Evolutionary conservation across 768 basidiomycete genomes (phyloP).

Genomic region (Galerina marginata): DNA sequence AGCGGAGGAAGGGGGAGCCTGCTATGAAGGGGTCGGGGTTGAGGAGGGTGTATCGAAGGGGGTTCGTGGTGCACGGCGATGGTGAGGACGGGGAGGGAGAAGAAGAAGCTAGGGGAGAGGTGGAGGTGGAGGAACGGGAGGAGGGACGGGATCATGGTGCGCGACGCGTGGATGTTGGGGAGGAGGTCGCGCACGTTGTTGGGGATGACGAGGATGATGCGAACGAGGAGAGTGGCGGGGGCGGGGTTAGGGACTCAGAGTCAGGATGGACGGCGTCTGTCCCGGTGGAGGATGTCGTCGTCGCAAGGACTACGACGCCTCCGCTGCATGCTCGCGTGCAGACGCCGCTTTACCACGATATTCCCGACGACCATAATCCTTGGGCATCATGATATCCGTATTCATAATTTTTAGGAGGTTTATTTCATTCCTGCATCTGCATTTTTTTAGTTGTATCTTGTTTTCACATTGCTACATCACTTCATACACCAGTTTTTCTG

Average conservation of each 20-base stretch:
- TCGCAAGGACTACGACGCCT: constrained; percentile 46
- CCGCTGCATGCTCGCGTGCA: constrained; percentile 47
- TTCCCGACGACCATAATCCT: constrained; percentile 58
- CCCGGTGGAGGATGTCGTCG: constrained; percentile 32
- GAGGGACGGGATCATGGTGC: constrained; percentile 23
- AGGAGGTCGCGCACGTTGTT: constrained; percentile 41
- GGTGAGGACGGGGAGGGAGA: constrained; percentile 25
- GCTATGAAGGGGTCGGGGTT: constrained; percentile 45
- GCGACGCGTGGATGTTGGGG: constrained; percentile 44
- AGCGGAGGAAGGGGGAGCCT: constrained; percentile 70
- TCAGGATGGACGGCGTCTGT: constrained; percentile 21
- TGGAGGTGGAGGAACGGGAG: constrained; percentile 41
- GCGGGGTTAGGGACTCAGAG: too few species aligned
- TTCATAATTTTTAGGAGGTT: constrained; percentile 17
- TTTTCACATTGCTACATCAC: too few species aligned
- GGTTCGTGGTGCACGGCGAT: constrained; percentile 45
- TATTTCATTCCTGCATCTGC: constrained; percentile 1
- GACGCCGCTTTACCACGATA: constrained; percentile 38
- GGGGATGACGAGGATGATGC: constrained; percentile 38
- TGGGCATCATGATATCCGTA: constrained; percentile 48
- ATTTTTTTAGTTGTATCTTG: too few species aligned
- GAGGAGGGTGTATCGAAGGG: constrained; percentile 58
- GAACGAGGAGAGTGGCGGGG: constrained; percentile 7
- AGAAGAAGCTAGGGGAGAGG: constrained; percentile 40
- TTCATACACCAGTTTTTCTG: too few species aligned